Conservation (phyloP, 345 rosid species). For the Salix suchowensis region DNA sequence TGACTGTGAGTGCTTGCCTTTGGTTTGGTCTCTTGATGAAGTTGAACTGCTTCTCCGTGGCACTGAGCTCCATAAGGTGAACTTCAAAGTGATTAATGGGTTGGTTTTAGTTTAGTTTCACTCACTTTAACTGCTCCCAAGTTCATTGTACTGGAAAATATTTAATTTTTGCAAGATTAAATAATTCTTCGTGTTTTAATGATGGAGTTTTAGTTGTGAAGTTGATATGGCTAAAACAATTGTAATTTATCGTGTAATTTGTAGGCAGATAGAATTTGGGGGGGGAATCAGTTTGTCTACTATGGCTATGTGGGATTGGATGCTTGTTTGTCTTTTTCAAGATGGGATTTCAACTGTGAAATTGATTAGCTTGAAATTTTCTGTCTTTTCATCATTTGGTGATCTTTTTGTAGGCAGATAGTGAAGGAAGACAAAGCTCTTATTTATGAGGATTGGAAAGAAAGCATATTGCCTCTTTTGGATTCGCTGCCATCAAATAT, state of each 20-base stretch:
- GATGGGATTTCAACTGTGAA: not conserved
- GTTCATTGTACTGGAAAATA: not conserved
- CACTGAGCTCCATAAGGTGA: slow-evolving; percentile 85
- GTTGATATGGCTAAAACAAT: too few species aligned
- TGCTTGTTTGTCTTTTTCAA: not conserved
- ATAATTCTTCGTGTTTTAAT: too few species aligned
- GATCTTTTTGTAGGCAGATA: slow-evolving; percentile 50
- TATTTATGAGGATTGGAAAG: slow-evolving; percentile 70
- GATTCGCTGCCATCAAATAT: slow-evolving; percentile 27
- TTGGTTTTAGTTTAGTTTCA: not conserved
- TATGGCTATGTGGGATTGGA: not conserved
- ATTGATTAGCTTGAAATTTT: not conserved
- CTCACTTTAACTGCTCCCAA: not conserved
- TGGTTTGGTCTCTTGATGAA: slow-evolving; percentile 58
- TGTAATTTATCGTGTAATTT: too few species aligned
- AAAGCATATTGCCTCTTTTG: slow-evolving; percentile 56
- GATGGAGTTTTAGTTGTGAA: too few species aligned
- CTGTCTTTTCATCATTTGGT: not conserved
- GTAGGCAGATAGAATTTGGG: too few species aligned
- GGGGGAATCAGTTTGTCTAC: not conserved
- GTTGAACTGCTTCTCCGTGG: slow-evolving; percentile 62
- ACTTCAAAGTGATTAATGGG: not conserved
- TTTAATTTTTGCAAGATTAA: too few species aligned
- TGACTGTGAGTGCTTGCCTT: slow-evolving; percentile 51
- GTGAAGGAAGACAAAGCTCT: slow-evolving; percentile 73